Conservation (phyloP, 306 rosid species). For the Hippophae gyantsensis region DNA sequence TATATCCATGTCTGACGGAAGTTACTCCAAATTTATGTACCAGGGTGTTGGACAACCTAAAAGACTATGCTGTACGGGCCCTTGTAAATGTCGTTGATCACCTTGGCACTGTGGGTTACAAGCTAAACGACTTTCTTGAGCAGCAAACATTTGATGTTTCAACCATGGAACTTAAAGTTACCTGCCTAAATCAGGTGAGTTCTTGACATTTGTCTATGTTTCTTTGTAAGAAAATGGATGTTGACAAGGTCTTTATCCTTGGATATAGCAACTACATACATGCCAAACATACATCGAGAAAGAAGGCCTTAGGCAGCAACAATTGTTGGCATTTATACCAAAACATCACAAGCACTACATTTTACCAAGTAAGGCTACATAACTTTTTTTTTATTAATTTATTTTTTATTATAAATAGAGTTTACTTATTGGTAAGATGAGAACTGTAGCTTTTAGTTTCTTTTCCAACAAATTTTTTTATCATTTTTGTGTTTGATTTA, state of each 20-base stretch:
- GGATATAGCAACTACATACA: slow-evolving; percentile 57
- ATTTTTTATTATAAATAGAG: slow-evolving; percentile 6
- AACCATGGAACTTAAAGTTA: slow-evolving; percentile 56
- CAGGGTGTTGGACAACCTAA: slow-evolving; percentile 85
- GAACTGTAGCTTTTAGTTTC: too few relatives aligned
- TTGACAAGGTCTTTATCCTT: slow-evolving; percentile 21
- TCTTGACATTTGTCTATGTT: background rate
- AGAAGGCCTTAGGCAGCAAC: slow-evolving; percentile 91
- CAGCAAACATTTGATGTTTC: slow-evolving; percentile 69
- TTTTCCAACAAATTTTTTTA: slow-evolving; percentile 1
- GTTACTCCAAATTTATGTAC: slow-evolving; percentile 2
- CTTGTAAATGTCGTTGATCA: slow-evolving; percentile 93
- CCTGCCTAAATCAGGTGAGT: slow-evolving; percentile 64
- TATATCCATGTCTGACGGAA: slow-evolving; percentile 6
- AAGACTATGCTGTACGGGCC: slow-evolving; percentile 90
- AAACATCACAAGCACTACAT: slow-evolving; percentile 91
- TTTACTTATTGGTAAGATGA: slow-evolving; percentile 8
- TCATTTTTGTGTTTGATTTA: slow-evolving; percentile 13
- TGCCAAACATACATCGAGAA: slow-evolving; percentile 61
- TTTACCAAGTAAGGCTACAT: slow-evolving; percentile 50
- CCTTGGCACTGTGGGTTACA: slow-evolving; percentile 97
- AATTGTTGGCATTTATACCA: slow-evolving; percentile 64
- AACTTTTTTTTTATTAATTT: slow-evolving; percentile 8
- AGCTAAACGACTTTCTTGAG: slow-evolving; percentile 71
- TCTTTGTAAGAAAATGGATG: background rate